phyloP scores from a whole-genome alignment of 345 rosid genomes.

The Camelina hispida region DNA sequence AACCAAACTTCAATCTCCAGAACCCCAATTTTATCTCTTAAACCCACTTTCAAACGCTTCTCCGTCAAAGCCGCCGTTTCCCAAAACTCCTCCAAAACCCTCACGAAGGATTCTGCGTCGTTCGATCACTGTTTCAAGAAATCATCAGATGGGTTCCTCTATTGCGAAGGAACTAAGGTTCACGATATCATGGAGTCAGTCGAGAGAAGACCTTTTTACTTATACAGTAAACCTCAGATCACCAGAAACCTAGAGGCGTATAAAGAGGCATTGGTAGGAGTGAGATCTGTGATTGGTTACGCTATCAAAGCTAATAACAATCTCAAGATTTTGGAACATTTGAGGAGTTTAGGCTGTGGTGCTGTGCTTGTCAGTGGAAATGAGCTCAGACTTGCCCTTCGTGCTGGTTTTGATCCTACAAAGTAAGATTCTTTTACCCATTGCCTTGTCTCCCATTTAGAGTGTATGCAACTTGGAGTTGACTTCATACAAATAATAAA shows the following conservation, averaged over 20 bases:
- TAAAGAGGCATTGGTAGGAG: slow-evolving; percentile 73
- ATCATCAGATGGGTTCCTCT: slow-evolving; percentile 80
- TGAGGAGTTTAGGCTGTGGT: slow-evolving; percentile 90
- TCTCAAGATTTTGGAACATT: slow-evolving; percentile 88
- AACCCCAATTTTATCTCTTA: slow-evolving; percentile 48
- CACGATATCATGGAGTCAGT: slow-evolving; percentile 73
- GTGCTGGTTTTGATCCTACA: slow-evolving; percentile 87
- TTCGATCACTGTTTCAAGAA: slow-evolving; percentile 82
- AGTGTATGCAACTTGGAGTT: background rate
- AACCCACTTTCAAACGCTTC: slow-evolving; percentile 41
- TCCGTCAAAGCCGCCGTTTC: slow-evolving; percentile 65
- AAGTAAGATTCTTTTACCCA: slow-evolving; percentile 50
- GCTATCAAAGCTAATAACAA: slow-evolving; percentile 95
- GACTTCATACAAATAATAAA: too few species aligned
- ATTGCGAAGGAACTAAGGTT: slow-evolving; percentile 85
- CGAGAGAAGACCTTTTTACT: slow-evolving; percentile 87
- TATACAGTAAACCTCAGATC: slow-evolving; percentile 90
- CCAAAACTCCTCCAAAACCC: slow-evolving; percentile 51
- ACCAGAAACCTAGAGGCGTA: slow-evolving; percentile 85
- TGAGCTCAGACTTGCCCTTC: slow-evolving; percentile 90
- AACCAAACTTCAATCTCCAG: slow-evolving; percentile 50
- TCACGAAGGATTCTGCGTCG: slow-evolving; percentile 32
- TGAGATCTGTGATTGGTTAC: slow-evolving; percentile 78
- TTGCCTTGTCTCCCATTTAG: background rate
- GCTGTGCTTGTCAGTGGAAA: slow-evolving; percentile 98